Percentiles rank a stretch among this genome's conserved stretches.
Evolutionary conservation across 1,284 basidiomycete genomes (phyloP).

Genomic region (Cryptococcus sp.): DNA sequence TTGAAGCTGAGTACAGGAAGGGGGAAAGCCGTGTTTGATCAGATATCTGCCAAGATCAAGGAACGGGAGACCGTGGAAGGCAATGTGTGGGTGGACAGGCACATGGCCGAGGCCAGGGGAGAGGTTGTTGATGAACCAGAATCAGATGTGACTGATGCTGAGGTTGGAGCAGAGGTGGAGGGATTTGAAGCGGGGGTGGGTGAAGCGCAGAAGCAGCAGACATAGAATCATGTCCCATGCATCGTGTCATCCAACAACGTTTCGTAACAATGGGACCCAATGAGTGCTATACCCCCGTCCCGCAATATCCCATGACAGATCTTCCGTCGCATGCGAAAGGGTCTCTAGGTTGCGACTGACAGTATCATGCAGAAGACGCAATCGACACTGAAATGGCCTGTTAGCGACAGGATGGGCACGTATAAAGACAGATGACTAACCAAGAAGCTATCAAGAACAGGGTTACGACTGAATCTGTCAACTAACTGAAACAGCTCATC

Average conservation of each 20-base stretch:
- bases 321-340: too few species aligned
- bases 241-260: neutral
- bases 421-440: too few species aligned
- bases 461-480: too few species aligned
- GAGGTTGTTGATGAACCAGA: constrained; percentile 17
- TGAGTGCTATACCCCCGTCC: constrained; percentile 1
- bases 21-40: constrained; percentile 30
- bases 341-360: too few species aligned
- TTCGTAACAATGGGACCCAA: constrained; percentile 8
- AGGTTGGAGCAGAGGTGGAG: constrained; percentile 17
- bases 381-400: too few species aligned
- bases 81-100: constrained; percentile 26
- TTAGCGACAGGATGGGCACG: too few species aligned
- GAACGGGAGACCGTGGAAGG: constrained; percentile 10
- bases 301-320: too few species aligned
- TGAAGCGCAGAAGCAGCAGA: neutral
- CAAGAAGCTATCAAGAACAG: too few species aligned
- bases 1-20: constrained; percentile 21
- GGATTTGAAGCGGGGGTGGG: constrained; percentile 27
- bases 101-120: constrained; percentile 23
- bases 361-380: too few species aligned
- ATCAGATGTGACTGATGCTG: neutral
- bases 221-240: neutral
- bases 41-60: constrained; percentile 20
- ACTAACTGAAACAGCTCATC: too few species aligned